A percentile compares a stretch with the other conserved stretches of the same genome.
Conservation (phyloP, 345 rosid genomes). For the Melastoma malabathricum region DNA sequence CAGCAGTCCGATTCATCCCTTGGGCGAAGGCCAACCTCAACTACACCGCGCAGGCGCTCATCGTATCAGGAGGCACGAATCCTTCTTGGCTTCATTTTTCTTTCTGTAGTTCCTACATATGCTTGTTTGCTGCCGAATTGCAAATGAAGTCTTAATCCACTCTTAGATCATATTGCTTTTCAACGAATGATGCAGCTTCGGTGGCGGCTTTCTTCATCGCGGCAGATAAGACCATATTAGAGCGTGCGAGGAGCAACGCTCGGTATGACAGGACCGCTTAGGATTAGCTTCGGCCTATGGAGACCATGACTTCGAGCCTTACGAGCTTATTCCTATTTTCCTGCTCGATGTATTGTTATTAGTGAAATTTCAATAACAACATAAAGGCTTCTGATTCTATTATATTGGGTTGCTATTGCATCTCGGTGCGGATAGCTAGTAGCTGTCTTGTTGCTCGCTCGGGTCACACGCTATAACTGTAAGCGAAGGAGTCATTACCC, state of each 20-base stretch:
- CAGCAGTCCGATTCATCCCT: slow-evolving; percentile 34
- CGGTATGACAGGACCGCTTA: slow-evolving; percentile 16
- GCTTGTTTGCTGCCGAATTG: background rate
- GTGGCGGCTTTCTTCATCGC: slow-evolving; percentile 45
- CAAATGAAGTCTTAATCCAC: background rate
- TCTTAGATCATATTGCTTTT: too few relatives aligned
- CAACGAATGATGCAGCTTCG: slow-evolving; percentile 33
- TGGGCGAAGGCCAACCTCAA: slow-evolving; percentile 76
- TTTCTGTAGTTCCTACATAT: background rate
- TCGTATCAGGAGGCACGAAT: slow-evolving; percentile 35
- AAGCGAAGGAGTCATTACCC: slow-evolving; percentile 7
- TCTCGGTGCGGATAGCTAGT: too few relatives aligned
- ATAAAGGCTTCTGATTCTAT: too few relatives aligned
- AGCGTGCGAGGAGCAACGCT: slow-evolving; percentile 42
- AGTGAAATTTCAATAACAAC: too few relatives aligned
- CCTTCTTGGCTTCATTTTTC: background rate
- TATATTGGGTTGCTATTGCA: too few relatives aligned
- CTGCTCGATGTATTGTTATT: too few relatives aligned
- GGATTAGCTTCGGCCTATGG: background rate
- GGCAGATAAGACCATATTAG: slow-evolving; percentile 46
- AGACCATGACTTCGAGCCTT: too few relatives aligned
- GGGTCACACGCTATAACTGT: slow-evolving; percentile 8
- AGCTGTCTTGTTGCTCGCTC: background rate
- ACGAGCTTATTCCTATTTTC: too few relatives aligned
- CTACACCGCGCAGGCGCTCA: slow-evolving; percentile 57